A percentile compares a stretch with the other conserved stretches of the same genome.
phyloP scores from a whole-genome alignment of 2,329 filamentous ascomycete genomes.

The Parastagonospora avenae region DNA sequence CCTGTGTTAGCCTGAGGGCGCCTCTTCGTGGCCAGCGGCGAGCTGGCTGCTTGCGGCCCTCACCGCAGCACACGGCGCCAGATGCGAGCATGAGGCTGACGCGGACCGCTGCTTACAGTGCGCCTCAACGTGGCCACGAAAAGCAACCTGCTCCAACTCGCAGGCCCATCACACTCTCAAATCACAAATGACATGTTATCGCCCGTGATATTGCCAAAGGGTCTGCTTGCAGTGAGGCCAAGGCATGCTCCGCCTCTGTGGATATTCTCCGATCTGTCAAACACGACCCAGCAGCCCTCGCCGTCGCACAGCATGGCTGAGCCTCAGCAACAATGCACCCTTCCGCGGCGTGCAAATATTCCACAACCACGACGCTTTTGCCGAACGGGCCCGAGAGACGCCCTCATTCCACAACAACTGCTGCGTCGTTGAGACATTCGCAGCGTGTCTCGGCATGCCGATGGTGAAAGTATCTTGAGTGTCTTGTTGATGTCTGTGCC shows the following conservation, averaged over 20 bases:
- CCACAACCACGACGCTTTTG: too few species aligned
- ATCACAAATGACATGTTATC: too few species aligned
- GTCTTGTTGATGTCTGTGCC: too few species aligned
- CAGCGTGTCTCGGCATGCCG: too few species aligned
- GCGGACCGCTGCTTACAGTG: constrained; percentile 1
- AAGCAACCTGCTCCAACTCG: constrained; percentile 2
- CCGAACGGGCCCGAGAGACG: too few species aligned
- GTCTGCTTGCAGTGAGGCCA: neutral
- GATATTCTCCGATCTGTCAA: constrained; percentile 1
- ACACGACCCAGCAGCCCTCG: neutral
- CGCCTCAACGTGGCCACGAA: constrained; percentile 7
- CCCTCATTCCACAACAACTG: too few species aligned
- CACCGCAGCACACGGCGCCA: neutral
- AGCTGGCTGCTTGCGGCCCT: neutral
- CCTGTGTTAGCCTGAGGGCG: neutral
- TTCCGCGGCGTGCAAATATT: neutral
- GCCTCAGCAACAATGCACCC: constrained; percentile 6
- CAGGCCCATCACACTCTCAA: neutral
- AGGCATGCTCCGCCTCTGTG: neutral
- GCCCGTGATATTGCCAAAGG: neutral
- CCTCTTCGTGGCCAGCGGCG: neutral
- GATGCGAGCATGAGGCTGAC: constrained; percentile 5
- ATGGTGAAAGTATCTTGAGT: too few species aligned
- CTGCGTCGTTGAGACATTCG: too few species aligned
- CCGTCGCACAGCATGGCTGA: constrained; percentile 1